These are phyloP conservation scores for Athelia sp. DNA, from an alignment of 1,284 basidiomycete genomes.

Conservation along the genomic window DNA sequence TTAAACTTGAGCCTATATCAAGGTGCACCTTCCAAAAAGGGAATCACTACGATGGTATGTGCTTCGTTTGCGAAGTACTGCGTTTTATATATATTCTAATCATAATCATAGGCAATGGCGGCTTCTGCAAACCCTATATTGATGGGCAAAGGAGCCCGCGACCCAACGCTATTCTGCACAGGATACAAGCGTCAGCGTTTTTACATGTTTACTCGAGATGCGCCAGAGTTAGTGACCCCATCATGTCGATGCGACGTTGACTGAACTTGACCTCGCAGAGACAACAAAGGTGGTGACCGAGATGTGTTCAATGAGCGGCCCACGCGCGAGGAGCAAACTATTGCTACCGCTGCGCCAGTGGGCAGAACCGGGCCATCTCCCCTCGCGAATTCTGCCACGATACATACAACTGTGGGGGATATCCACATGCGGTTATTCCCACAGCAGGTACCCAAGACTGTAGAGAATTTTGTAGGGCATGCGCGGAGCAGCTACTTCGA, in stretches of 20 bases:
- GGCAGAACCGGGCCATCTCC: slow-evolving; percentile 54
- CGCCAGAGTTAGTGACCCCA: slow-evolving; percentile 69
- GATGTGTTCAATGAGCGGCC: slow-evolving; percentile 99
- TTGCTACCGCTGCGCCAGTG: slow-evolving; percentile 65
- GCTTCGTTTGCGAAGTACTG: neutral
- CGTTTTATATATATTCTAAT: neutral
- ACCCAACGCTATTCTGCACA: slow-evolving; percentile 92
- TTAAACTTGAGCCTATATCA: slow-evolving; percentile 89
- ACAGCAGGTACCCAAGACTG: slow-evolving; percentile 87
- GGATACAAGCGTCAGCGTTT: slow-evolving; percentile 94
- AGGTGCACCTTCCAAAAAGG: slow-evolving; percentile 87
- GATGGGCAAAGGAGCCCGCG: slow-evolving; percentile 75
- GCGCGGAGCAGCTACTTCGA: slow-evolving; percentile 93
- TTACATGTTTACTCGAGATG: slow-evolving; percentile 92
- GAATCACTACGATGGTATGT: slow-evolving; percentile 74
- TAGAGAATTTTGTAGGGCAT: slow-evolving; percentile 97
- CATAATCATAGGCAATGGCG: slow-evolving; percentile 91
- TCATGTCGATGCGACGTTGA: slow-evolving; percentile 3
- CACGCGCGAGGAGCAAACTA: slow-evolving; percentile 93
- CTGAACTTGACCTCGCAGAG: slow-evolving; percentile 40
- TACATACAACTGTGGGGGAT: slow-evolving; percentile 95
- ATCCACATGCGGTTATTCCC: slow-evolving; percentile 92
- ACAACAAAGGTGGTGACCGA: slow-evolving; percentile 83
- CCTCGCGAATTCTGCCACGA: slow-evolving; percentile 74
- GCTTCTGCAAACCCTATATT: slow-evolving; percentile 95